Evolutionary conservation across 768 basidiomycete species (phyloP).

Genomic region (Russula foetens): DNA sequence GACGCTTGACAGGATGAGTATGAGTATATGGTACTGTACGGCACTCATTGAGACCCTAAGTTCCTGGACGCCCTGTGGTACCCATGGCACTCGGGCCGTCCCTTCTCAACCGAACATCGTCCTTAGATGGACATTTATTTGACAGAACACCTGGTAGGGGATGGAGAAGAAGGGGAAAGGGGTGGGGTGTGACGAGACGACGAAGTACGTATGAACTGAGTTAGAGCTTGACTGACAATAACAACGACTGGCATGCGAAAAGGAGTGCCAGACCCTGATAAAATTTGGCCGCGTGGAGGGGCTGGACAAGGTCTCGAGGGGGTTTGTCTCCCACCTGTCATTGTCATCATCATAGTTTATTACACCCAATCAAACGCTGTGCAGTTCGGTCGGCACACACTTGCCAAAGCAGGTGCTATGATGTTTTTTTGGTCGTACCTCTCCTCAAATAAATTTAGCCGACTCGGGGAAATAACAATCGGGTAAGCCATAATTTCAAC

Average conservation of each 20-base stretch:
- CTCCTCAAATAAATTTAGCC: not conserved
- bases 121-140: not conserved
- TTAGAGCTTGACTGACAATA: not conserved
- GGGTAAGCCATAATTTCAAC: slow-evolving; percentile 12
- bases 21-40: not conserved
- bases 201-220: not conserved
- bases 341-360: slow-evolving; percentile 2
- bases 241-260: not conserved
- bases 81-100: not conserved
- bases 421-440: not conserved
- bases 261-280: slow-evolving; percentile 1
- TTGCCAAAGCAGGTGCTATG: slow-evolving; percentile 6
- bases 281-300: slow-evolving; percentile 4
- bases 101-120: not conserved
- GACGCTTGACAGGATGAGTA: no score
- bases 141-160: not conserved
- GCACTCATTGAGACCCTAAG: not conserved
- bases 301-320: slow-evolving; percentile 14
- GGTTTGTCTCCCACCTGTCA: not conserved
- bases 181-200: not conserved
- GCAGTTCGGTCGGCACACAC: not conserved
- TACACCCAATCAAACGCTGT: not conserved
- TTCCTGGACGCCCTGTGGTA: not conserved
- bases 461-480: slow-evolving; percentile 1
- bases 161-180: not conserved